Evolutionary conservation across 2,329 filamentous ascomycete genomes (phyloP).

Genomic region (Trichoderma citrinoviride): DNA sequence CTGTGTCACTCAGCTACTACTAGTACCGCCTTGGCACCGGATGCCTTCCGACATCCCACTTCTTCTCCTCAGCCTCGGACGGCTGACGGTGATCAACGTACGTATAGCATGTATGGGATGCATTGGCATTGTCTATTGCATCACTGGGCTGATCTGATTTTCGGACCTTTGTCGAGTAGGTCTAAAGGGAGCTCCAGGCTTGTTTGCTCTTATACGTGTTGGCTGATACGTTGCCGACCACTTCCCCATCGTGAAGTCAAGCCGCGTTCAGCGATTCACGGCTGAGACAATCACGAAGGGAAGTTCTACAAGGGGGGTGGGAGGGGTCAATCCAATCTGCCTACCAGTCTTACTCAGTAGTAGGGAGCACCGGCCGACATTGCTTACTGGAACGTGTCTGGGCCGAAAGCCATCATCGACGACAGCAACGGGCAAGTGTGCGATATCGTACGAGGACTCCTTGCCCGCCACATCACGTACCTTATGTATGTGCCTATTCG

Average conservation of each 20-base stretch:
- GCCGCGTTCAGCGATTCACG: neutral
- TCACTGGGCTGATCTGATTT: neutral
- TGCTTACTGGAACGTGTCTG: neutral
- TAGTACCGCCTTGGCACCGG: conserved; percentile 19
- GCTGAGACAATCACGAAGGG: neutral
- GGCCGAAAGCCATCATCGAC: neutral
- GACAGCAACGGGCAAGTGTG: neutral
- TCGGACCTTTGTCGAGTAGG: neutral
- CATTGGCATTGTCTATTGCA: conserved; percentile 7
- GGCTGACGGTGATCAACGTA: conserved; percentile 5
- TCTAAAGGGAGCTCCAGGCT: too few relatives aligned
- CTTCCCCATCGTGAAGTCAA: neutral
- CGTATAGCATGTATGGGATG: neutral
- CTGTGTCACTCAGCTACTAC: conserved; percentile 12
- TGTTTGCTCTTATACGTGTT: neutral
- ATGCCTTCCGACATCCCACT: conserved; percentile 17
- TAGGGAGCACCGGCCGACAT: neutral
- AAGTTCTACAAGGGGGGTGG: neutral
- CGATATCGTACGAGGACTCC: conserved; percentile 2
- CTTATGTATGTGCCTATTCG: too few relatives aligned
- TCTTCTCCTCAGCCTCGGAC: neutral
- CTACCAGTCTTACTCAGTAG: neutral
- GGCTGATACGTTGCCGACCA: neutral
- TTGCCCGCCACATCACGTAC: neutral
- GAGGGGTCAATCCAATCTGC: neutral